Evolutionary conservation across 2,329 filamentous ascomycete genomes (phyloP), one percentile per base, ranked within the genome.

Genomic region (Aureobasidium melanogenum): DNA sequence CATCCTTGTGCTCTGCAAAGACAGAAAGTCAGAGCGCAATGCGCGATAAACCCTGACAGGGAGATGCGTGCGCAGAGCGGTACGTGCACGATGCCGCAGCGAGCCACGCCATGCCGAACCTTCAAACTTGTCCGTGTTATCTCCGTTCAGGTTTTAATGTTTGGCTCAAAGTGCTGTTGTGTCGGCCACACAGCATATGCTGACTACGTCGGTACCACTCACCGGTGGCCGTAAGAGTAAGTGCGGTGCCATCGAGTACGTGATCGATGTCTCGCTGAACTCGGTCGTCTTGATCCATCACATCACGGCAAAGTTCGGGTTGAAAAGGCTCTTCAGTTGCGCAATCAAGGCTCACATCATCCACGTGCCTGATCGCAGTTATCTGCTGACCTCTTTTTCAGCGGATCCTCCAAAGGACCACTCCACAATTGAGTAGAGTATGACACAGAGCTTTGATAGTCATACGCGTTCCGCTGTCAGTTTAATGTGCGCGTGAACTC

Each of bases 1-100:
- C 12, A 38, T 15, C 12, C 36, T 54, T 5, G 24, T 8, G 36
- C 38, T 36, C 41, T 43, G 22, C 28, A 9, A 30, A 55, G 15
- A 36, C 17, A 46, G 26, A 28, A 46, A 46, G 54, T 14, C 54
- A 39, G 54, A 43, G 51, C 51, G 30, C 51, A 43, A 57, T 30
- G 54, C 39, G 43, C 41, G 41, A n/a, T 36, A 39, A 57, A 57
- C 54, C 54, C 41, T 34, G 54, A 57, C 26, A 30, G n/a, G 50
- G 9, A 12, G 32, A 51, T 24, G 32, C 8, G 50, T 24, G 50
- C 50, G 50, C 34, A 39, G 22, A 30, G 50, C 15, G 38, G 52
- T 30, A 36, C 19, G 54, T 57, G 54, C 54, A 46, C 41, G 41
- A 34, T 36, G 39, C 39, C 12, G 28, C 28, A 46, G 43, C 41